Base-by-base conservation (phyloP, 805 yeast genomes). In the Candida sanyiensis region DNA sequence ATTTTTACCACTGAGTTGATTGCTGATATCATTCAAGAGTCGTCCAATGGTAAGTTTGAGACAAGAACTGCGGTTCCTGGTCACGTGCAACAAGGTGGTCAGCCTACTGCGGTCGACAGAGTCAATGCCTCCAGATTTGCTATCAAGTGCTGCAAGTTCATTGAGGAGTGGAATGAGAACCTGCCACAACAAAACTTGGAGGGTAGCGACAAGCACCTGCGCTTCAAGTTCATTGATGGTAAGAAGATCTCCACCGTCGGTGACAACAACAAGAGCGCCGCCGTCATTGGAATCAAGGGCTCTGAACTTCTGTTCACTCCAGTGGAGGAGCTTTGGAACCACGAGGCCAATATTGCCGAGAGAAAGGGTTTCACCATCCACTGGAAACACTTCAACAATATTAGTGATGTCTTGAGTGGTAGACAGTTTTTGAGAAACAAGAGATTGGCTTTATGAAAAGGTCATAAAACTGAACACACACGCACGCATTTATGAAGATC, bases 21-120 rank as follows among this genome's bases (percentile, higher is more conserved):
- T 52, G 87, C 96, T 12, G 80, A 84, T 45, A 85, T 93, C 42
- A 81, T 90, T 52, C 77, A 79, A 44, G 83, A 83, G 55, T 89
- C 86, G 53, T 80, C 88, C 25, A 62, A 72, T 27, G 85, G 83
- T 34, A 72, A 70, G 48, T 93, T 85, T 58, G 97, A 89, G 54
- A 83, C 93, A 13, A 81, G 94, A 60, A 88, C 96, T 5, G 97
- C 97, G 12, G 77, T 89, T 44, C 98, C 98, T 20, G 98, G 98
- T 22, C 97, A 90, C 58, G 93, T 90, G 42, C 98, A 93, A 70
- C 98, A 93, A 66, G 98, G 98, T 59, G 93, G 89, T 44, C 75
- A 78, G 38, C 98, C 98, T 36, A 81, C 96, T 7, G 87, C 97
- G 6, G 83, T 89, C 68, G 98, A 93, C 60, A 78, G 97, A 61